Evolutionary conservation across 2,329 filamentous ascomycete genomes (phyloP).

Genomic region (Cephalotrichum gorgonifer): DNA sequence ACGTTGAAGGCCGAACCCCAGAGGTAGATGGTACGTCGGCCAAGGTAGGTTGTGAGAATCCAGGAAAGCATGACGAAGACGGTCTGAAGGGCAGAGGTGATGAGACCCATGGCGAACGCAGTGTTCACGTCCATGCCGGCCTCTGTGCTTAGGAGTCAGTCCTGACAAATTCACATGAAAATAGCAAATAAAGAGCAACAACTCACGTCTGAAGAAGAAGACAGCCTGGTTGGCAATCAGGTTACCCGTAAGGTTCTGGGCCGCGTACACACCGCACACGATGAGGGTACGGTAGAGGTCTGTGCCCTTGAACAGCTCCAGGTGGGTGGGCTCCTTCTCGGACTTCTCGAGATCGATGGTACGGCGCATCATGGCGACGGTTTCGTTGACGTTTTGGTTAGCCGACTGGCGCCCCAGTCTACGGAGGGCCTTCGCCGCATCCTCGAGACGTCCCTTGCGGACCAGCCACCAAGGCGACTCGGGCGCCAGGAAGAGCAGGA

Average conservation of each 20-base stretch:
- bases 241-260: conserved; percentile 53
- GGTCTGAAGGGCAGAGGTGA: conserved; percentile 52
- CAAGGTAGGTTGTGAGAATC: conserved; percentile 54
- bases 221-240: conserved; percentile 54
- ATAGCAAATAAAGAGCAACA: background rate
- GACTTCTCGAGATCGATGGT: conserved; percentile 72
- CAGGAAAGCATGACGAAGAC: conserved; percentile 58
- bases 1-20: conserved; percentile 46
- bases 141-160: conserved; percentile 29
- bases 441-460: conserved; percentile 50
- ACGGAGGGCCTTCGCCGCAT: conserved; percentile 55
- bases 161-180: background rate
- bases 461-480: conserved; percentile 70
- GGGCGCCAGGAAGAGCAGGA: conserved; percentile 58
- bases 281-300: conserved; percentile 69
- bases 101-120: conserved; percentile 52
- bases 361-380: conserved; percentile 84
- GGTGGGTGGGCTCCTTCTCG: conserved; percentile 32
- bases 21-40: conserved; percentile 54
- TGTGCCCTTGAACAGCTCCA: conserved; percentile 43
- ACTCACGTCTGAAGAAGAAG: conserved; percentile 47
- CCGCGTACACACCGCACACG: conserved; percentile 53
- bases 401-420: conserved; percentile 52
- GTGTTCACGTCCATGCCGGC: conserved; percentile 44
- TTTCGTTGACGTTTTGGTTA: conserved; percentile 62